Evolutionary conservation across 257 asterid genomes (phyloP).

Genomic region (Henckelia pumila): DNA sequence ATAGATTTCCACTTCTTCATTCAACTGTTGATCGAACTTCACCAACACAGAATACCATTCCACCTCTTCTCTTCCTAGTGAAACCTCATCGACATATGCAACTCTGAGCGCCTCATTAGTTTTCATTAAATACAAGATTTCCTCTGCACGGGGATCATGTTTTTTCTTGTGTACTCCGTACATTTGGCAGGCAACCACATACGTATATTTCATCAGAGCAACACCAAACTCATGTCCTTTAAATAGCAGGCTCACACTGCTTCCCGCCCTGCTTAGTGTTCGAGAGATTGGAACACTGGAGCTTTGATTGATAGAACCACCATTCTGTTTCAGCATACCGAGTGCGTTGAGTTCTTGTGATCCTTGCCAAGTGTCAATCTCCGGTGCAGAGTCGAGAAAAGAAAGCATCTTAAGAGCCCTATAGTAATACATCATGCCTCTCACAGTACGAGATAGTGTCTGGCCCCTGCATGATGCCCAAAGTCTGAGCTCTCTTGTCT

Average conservation of each 20-base stretch:
- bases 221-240: constrained; percentile 98
- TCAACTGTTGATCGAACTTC: constrained; percentile 73
- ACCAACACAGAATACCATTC: constrained; percentile 90
- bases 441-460: constrained; percentile 92
- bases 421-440: constrained; percentile 99
- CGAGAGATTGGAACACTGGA: constrained; percentile 54
- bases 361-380: constrained; percentile 94
- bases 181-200: constrained; percentile 96
- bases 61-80: constrained; percentile 71
- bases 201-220: constrained; percentile 88
- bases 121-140: constrained; percentile 81
- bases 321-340: too few relatives aligned
- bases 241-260: constrained; percentile 62
- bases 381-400: constrained; percentile 95
- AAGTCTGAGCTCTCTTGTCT: constrained; percentile 78
- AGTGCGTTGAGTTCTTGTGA: constrained; percentile 41
- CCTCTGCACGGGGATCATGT: constrained; percentile 94
- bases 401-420: constrained; percentile 98
- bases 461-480: constrained; percentile 99
- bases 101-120: constrained; percentile 95
- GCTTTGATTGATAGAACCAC: constrained; percentile 57
- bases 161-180: constrained; percentile 93
- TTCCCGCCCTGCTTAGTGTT: constrained; percentile 72
- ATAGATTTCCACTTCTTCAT: constrained; percentile 91
- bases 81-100: constrained; percentile 97